These are phyloP conservation scores for Schrenkiella parvula DNA, from an alignment of 345 rosid genomes.

Conservation along the genomic window DNA sequence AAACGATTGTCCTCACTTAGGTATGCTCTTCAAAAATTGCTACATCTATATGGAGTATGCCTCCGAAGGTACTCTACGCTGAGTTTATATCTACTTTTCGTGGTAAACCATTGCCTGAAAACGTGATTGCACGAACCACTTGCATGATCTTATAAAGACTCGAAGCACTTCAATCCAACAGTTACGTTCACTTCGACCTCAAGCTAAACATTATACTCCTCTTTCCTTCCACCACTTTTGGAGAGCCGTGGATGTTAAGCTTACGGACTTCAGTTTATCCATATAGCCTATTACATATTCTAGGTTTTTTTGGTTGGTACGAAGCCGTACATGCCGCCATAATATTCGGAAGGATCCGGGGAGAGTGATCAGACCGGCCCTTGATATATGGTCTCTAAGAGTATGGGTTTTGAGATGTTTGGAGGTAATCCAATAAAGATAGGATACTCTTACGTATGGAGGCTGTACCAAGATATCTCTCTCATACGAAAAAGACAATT, in stretches of 20 bases:
- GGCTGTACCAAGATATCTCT: background rate
- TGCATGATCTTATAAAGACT: constrained; percentile 25
- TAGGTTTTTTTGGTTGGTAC: background rate
- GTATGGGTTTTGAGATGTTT: constrained; percentile 8
- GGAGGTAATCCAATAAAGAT: background rate
- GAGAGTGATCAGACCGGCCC: background rate
- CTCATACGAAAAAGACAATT: too few species aligned
- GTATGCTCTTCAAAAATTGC: too few species aligned
- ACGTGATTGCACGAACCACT: background rate
- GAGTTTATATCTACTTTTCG: background rate
- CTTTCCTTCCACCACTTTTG: background rate
- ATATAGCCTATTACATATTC: background rate
- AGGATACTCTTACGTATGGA: background rate
- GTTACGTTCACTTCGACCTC: constrained; percentile 8
- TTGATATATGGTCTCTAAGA: constrained; percentile 10
- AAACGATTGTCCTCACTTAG: too few species aligned
- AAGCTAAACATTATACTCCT: constrained; percentile 1
- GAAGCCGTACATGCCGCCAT: background rate
- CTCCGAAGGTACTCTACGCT: background rate
- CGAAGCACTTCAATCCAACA: background rate
- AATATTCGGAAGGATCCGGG: background rate
- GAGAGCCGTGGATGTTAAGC: constrained; percentile 17
- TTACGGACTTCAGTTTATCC: background rate
- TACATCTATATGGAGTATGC: constrained; percentile 6
- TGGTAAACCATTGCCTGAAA: background rate